Conservation (phyloP, 495 filamentous ascomycete genomes). For the Penicillium coprophilum region DNA sequence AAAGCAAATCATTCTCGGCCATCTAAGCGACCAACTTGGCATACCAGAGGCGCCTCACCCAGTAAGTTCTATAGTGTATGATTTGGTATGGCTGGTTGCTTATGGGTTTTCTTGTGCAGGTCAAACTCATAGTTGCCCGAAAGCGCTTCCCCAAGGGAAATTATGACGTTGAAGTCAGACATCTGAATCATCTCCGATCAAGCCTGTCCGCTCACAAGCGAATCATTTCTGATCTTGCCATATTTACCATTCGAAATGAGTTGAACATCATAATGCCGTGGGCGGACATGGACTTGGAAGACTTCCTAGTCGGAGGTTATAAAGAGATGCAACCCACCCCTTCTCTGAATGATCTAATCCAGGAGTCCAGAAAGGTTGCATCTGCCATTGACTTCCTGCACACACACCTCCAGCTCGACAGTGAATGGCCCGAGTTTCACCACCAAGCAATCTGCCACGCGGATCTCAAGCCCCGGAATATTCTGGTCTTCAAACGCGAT, state of each 20-base stretch:
- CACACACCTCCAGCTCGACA: not conserved
- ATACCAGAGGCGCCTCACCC: not conserved
- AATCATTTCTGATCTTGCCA: constrained; percentile 1
- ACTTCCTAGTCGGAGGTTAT: not conserved
- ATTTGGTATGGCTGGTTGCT: not conserved
- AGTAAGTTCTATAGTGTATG: not conserved
- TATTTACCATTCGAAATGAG: not conserved
- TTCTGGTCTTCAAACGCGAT: not conserved
- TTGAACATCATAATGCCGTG: constrained; percentile 10
- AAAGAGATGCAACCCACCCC: not conserved
- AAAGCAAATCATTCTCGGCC: not conserved
- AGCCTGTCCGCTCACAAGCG: constrained; percentile 6
- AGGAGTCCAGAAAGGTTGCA: constrained; percentile 2
- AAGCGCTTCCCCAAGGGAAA: not conserved
- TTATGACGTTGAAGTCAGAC: not conserved
- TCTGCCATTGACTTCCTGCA: constrained; percentile 4
- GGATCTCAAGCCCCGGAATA: constrained; percentile 4
- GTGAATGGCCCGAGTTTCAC: not conserved
- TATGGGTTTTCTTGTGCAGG: not conserved
- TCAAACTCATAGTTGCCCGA: not conserved
- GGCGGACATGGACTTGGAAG: constrained; percentile 11
- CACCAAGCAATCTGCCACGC: not conserved
- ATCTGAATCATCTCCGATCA: not conserved
- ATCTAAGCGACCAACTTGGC: not conserved
- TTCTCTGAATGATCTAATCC: not conserved